Evolutionary conservation across 768 basidiomycete species (phyloP), one percentile per base, ranked within the genome.

Genomic region (Chlorophyllum brunneum): DNA sequence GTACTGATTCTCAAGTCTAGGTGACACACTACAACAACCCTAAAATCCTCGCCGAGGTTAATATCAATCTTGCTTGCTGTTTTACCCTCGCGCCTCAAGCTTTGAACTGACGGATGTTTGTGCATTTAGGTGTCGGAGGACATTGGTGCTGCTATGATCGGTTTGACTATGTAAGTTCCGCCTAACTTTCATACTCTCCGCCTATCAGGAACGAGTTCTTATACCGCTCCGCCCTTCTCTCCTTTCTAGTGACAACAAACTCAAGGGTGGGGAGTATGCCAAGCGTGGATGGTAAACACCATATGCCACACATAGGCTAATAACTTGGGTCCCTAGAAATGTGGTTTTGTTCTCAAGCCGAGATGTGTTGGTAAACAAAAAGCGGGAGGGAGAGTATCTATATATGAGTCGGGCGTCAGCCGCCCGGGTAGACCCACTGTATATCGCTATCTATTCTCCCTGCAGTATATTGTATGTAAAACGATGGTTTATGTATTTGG

Each of bases 1-100:
- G 11, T 53, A 31, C 46, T n/a, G 48, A 38, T 37, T n/a, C 22
- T 55, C 33, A 7, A 30, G n/a, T 43, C 51, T 49, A 88, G 86
- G 85, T 87, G 10, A 98, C 95, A 1, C 95, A 99, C 75, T 88
- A 85, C 78, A 92, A 98, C 73, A 95, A 97, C 70, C 83, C 94
- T 8, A 87, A 90, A 63, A 77, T 93, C 38, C 80, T 98, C 38
- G 93, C 94, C 18, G 93, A 98, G 71, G 84, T 92, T 65, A 33
- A 63, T 42, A 43, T 37, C 23, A 13, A 41, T 41, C 22, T 16
- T n/a, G n/a, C n/a, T 15, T 49, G 26, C 43, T 48, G 30, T 51
- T 42, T 52, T 15, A 11, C 33, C 24, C 23, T 27, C 24, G 30
- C 55, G 26, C 13, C 20, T 41, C 26, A 23, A 24, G 34, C 38